A percentile compares a stretch with the other conserved stretches of the same genome.
These are phyloP conservation scores for Pleurotus salmoneostramineus DNA, from an alignment of 768 basidiomycete genomes.

Conservation along the genomic window DNA sequence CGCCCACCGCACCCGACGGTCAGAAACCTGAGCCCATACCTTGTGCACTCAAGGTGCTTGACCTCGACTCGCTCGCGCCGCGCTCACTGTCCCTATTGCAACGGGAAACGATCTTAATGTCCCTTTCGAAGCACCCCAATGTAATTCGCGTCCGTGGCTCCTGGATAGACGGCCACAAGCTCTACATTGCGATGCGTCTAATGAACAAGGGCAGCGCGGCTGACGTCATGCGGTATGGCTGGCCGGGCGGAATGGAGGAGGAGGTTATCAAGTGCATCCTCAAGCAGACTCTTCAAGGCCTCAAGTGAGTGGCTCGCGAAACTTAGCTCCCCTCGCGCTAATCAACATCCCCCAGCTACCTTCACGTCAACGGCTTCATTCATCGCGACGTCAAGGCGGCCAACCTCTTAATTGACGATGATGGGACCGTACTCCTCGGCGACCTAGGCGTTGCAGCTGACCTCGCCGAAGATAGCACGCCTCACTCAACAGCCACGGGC, in stretches of 20 bases:
- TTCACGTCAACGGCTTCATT: conserved; percentile 89
- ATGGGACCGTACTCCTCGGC: conserved; percentile 85
- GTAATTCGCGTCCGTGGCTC: conserved; percentile 88
- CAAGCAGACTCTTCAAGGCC: conserved; percentile 82
- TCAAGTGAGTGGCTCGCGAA: conserved; percentile 51
- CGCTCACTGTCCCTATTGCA: conserved; percentile 69
- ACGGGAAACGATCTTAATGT: conserved; percentile 90
- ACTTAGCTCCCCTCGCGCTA: conserved; percentile 1
- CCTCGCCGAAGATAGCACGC: conserved; percentile 55
- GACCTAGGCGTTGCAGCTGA: conserved; percentile 92
- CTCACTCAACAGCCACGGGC: conserved; percentile 7
- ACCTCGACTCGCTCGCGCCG: conserved; percentile 75
- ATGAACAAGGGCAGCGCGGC: conserved; percentile 88
- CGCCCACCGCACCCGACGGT: conserved; percentile 8
- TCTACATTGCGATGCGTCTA: conserved; percentile 82
- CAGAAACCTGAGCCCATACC: conserved; percentile 35
- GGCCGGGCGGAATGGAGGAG: conserved; percentile 89
- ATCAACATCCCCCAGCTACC: conserved; percentile 47
- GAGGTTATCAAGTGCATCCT: conserved; percentile 84
- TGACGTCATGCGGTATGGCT: conserved; percentile 81
- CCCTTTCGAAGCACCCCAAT: conserved; percentile 89
- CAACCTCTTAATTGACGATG: conserved; percentile 88
- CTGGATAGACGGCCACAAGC: conserved; percentile 81
- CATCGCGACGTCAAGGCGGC: conserved; percentile 94
- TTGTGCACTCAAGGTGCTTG: conserved; percentile 86